Base-by-base conservation (phyloP, 805 yeast genomes). In the Candida krabiensis region DNA sequence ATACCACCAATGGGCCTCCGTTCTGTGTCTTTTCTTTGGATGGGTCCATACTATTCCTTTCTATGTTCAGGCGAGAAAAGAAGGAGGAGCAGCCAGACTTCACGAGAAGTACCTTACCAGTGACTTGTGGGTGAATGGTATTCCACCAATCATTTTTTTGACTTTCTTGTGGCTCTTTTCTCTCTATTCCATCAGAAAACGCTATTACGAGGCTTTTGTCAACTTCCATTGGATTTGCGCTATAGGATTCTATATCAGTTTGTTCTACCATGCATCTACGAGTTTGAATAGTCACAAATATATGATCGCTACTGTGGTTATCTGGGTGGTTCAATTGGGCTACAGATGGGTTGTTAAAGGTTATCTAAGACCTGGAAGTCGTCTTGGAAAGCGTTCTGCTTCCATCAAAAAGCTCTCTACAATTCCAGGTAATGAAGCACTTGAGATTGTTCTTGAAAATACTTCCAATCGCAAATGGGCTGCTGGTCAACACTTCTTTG, bases 211-310 rank as follows among this genome's bases (percentile, higher is more conserved):
- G 49, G 46, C 63, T 1, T 77, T 76, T 50, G 58, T 69, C 41
- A 78, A 75, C 43, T 35, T 66, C 7, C 83, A 78, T 54, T 77
- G 83, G 83, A 44, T 72, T 11, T 44, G 67, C 31, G 83, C 76
- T 0, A 47, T 73, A 27, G 79, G 70, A 0, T 75, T 69, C 49
- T 63, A 69, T 41, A 75, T 67, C 14, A 61, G 74, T 6, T 55
- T 77, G 43, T 64, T 66, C 28, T 67, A 67, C 64, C 83, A 77
- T 50, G 61, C 63, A 14, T 56, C 57, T 43, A 62, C 52, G 1
- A 19, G 43, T 7, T 52, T 73, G 29, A 58, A 58, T 23, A 50
- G 70, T 28, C 62, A 69, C 24, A 55, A 66, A 33, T 77, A 74
- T 46, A 49, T 77, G 58, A 67, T 70, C 63, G 78, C 72, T 0